A percentile compares a stretch with the other conserved stretches of the same genome.
Evolutionary conservation across 2,329 filamentous ascomycete genomes (phyloP).

Genomic region (Didymella arachidicola): DNA sequence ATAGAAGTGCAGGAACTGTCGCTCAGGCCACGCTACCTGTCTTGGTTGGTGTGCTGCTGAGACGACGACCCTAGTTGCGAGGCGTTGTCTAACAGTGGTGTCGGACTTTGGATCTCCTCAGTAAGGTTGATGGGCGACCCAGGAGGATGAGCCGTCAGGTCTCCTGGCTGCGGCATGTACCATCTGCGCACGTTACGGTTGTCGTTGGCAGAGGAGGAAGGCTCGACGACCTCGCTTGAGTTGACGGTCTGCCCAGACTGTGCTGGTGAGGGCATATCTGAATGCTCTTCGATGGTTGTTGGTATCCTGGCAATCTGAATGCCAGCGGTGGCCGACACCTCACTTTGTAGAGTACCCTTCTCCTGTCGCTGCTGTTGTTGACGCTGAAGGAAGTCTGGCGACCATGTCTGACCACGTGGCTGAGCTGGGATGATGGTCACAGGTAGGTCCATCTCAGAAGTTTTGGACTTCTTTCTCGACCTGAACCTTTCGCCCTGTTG

Average conservation of each 20-base stretch:
- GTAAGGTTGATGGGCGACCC: slow-evolving; percentile 15
- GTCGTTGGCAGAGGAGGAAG: slow-evolving; percentile 22
- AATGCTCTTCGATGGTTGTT: slow-evolving; percentile 29
- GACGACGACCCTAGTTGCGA: slow-evolving; percentile 1
- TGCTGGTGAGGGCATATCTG: slow-evolving; percentile 24
- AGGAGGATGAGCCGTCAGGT: slow-evolving; percentile 18
- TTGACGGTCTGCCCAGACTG: slow-evolving; percentile 18
- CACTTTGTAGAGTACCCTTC: slow-evolving; percentile 5
- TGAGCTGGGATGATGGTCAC: slow-evolving; percentile 69
- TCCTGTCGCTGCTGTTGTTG: slow-evolving; percentile 22
- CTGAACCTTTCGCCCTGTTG: slow-evolving; percentile 57
- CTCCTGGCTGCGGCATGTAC: slow-evolving; percentile 33
- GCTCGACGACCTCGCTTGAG: slow-evolving; percentile 23
- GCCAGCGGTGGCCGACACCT: slow-evolving; percentile 24
- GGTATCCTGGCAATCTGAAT: slow-evolving; percentile 29
- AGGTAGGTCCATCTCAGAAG: slow-evolving; percentile 56
- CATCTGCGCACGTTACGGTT: slow-evolving; percentile 35
- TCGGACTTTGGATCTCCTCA: slow-evolving; percentile 17
- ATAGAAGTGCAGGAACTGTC: slow-evolving; percentile 26
- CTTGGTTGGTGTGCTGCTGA: slow-evolving; percentile 31
- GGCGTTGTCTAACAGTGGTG: slow-evolving; percentile 14
- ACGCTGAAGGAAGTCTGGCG: slow-evolving; percentile 51
- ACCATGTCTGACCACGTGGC: slow-evolving; percentile 63
- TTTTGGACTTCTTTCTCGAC: slow-evolving; percentile 48
- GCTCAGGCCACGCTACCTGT: slow-evolving; percentile 34